Evolutionary conservation across 2,329 filamentous ascomycete genomes (phyloP).

Genomic region (Colletotrichum musicola): DNA sequence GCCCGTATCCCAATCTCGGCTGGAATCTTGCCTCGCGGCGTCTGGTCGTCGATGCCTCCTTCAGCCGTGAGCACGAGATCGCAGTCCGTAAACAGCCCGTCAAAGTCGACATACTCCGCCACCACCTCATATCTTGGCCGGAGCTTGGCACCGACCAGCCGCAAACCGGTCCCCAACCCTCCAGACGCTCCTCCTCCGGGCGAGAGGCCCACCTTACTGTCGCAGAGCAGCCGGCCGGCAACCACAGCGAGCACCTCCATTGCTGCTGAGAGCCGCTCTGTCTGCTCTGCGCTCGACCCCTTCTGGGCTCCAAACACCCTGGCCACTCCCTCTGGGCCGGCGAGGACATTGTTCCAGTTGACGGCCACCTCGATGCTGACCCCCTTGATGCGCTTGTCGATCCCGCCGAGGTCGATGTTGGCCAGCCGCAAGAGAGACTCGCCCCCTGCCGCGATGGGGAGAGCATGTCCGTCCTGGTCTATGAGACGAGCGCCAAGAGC

Average conservation of each 20-base stretch:
- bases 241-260: conserved; percentile 57
- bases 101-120: conserved; percentile 63
- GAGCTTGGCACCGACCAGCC: conserved; percentile 60
- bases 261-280: conserved; percentile 55
- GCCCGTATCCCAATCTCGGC: conserved; percentile 64
- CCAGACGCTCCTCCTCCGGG: conserved; percentile 66
- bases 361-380: conserved; percentile 62
- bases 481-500: conserved; percentile 61
- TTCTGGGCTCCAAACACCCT: conserved; percentile 65
- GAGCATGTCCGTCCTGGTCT: conserved; percentile 50
- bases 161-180: conserved; percentile 63
- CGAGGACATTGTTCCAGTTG: conserved; percentile 65
- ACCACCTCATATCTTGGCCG: conserved; percentile 62
- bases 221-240: conserved; percentile 48
- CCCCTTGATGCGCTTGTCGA: conserved; percentile 53
- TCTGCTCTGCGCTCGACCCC: conserved; percentile 58
- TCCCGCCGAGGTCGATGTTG: conserved; percentile 52
- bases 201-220: conserved; percentile 49
- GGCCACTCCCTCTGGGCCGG: conserved; percentile 61
- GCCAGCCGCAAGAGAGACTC: conserved; percentile 52
- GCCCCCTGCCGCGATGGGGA: conserved; percentile 57
- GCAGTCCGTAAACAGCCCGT: conserved; percentile 59
- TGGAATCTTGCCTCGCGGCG: conserved; percentile 65
- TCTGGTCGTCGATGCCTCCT: conserved; percentile 65
- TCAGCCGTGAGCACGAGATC: conserved; percentile 67